Evolutionary conservation across 2,329 filamentous ascomycete species (phyloP), one percentile per base, ranked within the genome.

Genomic region (Periconia macrospinosa): DNA sequence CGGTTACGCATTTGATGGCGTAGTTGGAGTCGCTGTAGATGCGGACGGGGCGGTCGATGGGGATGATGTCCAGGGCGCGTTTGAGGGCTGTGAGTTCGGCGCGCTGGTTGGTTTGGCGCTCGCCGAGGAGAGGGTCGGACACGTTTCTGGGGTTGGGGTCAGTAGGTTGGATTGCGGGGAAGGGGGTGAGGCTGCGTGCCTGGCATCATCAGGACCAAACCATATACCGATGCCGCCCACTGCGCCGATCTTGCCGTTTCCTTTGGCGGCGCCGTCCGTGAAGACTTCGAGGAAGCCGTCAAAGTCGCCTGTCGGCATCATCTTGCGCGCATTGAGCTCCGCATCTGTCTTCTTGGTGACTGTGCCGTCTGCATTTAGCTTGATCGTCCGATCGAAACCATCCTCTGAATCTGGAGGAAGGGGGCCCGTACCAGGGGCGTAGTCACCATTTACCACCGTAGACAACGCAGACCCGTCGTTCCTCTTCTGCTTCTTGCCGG

Each of bases 11-110:
- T 61, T 92, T 88, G 73, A 97, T 96, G 1, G 90, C 83, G 76
- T 97, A 97, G 66, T 87, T 86, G 73, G 90, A 94, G 75, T 99
- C 94, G n/a, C 87, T 92, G 69, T 87, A 83, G 60, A 99, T 95
- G 52, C 86, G 82, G 13, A 95, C 83, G 55, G 86, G 80, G 53
- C 89, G 82, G 53, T 87, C 80, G 15, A 83, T 75, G 0, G 90
- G 87, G 1, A 87, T 86, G 44, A 88, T 83, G 66, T 97, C 86
- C 19, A 97, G 80, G 0, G 92, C 92, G 53, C 92, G 88, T 30
- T 90, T 79, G 58, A 97, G 88, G 8, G 92, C 94, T 20, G 90
- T 92, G 54, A 99, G 80, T 76, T 99, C 94, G n/a, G 93, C 94
- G 2, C 94, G 89, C 73, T 97, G 91, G 71, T 99, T 99, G 1